Evolutionary conservation across 2,329 filamentous ascomycete genomes (phyloP).

Genomic region (Stachybotrys chlorohalonatus): DNA sequence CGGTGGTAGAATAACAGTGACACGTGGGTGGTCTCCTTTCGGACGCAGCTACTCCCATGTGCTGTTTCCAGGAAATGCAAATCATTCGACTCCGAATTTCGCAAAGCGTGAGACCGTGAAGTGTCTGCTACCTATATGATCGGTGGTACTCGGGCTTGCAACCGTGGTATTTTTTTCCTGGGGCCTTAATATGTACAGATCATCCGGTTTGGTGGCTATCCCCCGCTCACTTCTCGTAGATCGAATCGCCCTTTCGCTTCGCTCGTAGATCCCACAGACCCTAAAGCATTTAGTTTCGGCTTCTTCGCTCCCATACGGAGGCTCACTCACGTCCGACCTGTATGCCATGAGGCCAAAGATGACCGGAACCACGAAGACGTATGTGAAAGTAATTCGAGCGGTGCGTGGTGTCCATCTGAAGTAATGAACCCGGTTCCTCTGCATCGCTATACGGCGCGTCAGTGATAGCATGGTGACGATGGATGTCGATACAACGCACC

Average conservation of each 20-base stretch:
- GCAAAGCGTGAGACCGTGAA: background rate
- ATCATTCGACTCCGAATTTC: too few relatives aligned
- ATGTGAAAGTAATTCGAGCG: slow-evolving; percentile 70
- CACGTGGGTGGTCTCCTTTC: background rate
- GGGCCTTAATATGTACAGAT: slow-evolving; percentile 32
- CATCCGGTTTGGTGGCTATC: slow-evolving; percentile 3
- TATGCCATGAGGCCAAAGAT: slow-evolving; percentile 65
- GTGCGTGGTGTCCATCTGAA: slow-evolving; percentile 89
- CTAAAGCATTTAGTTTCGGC: slow-evolving; percentile 36
- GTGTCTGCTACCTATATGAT: background rate
- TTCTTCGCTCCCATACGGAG: background rate
- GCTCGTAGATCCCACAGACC: slow-evolving; percentile 79
- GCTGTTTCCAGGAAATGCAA: background rate
- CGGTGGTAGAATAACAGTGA: slow-evolving; percentile 13
- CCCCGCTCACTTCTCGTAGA: slow-evolving; percentile 60
- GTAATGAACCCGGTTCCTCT: slow-evolving; percentile 78
- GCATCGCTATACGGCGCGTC: slow-evolving; percentile 56
- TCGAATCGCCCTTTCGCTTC: slow-evolving; percentile 81
- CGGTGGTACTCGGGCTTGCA: background rate
- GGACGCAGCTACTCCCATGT: background rate
- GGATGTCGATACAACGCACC: slow-evolving; percentile 20
- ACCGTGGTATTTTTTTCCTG: background rate
- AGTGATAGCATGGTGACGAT: slow-evolving; percentile 10
- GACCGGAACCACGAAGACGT: slow-evolving; percentile 62
- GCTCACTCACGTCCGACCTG: slow-evolving; percentile 69